Evolutionary conservation across 805 yeast genomes (phyloP), one percentile per base, ranked within the genome.

Genomic region (Myxozyma monticola): DNA sequence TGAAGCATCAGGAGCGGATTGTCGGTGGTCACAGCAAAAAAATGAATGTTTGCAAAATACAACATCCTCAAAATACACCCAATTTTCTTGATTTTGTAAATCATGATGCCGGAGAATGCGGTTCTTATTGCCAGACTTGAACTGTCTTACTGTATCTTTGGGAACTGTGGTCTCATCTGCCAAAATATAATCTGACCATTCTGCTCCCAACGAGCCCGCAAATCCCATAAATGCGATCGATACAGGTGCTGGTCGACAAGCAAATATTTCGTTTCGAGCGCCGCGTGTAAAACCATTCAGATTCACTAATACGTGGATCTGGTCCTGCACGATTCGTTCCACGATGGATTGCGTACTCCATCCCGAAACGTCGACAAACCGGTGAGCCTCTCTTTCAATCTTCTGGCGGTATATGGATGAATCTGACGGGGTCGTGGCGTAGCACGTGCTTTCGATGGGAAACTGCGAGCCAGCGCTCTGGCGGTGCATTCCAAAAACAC

Each of bases 271-370:
- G 41, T 65, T 66, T 7, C 68, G 49, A 4, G 69, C 66, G 1
- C 69, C 69, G 33, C 65, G 63, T 2, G 69, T 66, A 42, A 65
- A 66, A 14, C 69, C 69, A 30, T 66, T 66, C 35, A 66, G 49
- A 37, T 66, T 66, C 12, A 66, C 65, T 28, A 67, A 50, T 2
- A 66, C 49, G 41, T 66, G 69, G n/a, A 66, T 51, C 1, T 62
- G 63, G 48, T 66, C 69, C n/a, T 24, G 42, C 12, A 61, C 58
- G 33, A 66, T 60, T 18, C 57, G 59, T 15, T 60, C 59, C 3
- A 59, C 62, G 17, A 62, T 45, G 7, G 56, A 60, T 31, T 65
- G 61, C 2, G 58, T 60, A 20, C 59, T 37, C 66, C 57, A 54
- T 12, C 37, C 49, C 17, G 60, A 49, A 9, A 62, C 62, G 37